Base-by-base conservation (phyloP, 2,329 filamentous ascomycete genomes). In the Trichoderma asperellum region DNA sequence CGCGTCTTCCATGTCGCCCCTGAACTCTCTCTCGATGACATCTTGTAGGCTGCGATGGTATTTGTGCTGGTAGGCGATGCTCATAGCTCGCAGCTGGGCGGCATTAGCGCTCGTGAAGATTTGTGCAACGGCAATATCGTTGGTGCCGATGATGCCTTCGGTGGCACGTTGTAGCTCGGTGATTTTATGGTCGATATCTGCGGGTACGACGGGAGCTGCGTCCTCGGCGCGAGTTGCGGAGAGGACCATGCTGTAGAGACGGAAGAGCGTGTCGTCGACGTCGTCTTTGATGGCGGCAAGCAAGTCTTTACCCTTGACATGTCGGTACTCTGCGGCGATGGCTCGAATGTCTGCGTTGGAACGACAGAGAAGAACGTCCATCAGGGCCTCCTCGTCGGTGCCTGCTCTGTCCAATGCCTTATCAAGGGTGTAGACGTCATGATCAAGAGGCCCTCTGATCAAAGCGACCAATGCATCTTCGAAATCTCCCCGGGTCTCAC, bases 331-430 rank as follows among this genome's bases (percentile, higher is more conserved):
- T 3, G 73, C 70, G 1, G 37, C 24, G 8, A 81, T 80, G 14
- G 77, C 79, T 4, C 75, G 73, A 0, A 80, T 74, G 49, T 81
- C 79, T 2, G 79, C 77, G 34, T 81, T 81, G 12, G 78, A 79
- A 0, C 79, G 79, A 27, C 76, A 76, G 0, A 80, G 70, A 0
- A 81, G 73, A 3, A 80, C 76, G 18, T 79, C 78, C 11, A 77
- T 78, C 6, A 81, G 70, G 4, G 78, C 76, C 27, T 77, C 75
- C 55, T 80, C 76, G 37, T 81, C 79, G 0, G 78, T 79, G 0
- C 77, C 78, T 0, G 74, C 72, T 0, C 78, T 66, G 1, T 76
- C 72, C 1, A 81, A 71, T 1, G 78, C 75, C 61, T 77, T 77
- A 16, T 75, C 72, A 0, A 81, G 71, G 1, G 73, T 71, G 5